Percentiles rank a stretch among this genome's conserved stretches.
Conservation (phyloP, 129 eudicot genomes). For the Flaveria bidentis region DNA sequence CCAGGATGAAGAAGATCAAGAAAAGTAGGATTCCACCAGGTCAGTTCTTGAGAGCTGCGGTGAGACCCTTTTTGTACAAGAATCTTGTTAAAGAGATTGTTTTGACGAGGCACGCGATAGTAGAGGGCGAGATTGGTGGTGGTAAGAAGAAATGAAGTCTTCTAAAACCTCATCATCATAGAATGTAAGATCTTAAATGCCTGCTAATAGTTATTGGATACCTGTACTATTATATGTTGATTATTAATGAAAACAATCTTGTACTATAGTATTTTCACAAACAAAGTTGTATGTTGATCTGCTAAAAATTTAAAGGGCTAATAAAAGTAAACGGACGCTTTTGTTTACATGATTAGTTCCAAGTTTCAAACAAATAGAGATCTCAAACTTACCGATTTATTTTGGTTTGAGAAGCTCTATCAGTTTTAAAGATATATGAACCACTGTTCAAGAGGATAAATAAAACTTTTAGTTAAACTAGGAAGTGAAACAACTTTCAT, state of each 20-base stretch:
- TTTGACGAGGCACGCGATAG: conserved; percentile 67
- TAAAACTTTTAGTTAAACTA: not conserved
- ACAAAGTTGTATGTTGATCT: too few relatives aligned
- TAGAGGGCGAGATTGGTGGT: conserved; percentile 81
- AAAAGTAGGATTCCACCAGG: conserved; percentile 90
- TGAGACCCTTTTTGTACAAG: conserved; percentile 85
- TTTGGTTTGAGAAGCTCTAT: not conserved
- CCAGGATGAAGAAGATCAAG: conserved; percentile 52
- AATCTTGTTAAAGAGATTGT: conserved; percentile 94
- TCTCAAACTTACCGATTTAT: not conserved
- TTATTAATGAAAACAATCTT: too few relatives aligned
- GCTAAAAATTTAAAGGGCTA: too few relatives aligned
- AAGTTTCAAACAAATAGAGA: too few relatives aligned
- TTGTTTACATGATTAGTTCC: too few relatives aligned
- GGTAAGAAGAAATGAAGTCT: conserved; percentile 49
- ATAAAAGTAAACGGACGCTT: too few relatives aligned
- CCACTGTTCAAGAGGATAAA: too few relatives aligned
- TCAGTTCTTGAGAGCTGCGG: conserved; percentile 78
- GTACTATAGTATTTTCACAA: too few relatives aligned
- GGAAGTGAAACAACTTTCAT: not conserved
- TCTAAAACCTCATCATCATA: conserved; percentile 1
- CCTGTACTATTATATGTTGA: not conserved
- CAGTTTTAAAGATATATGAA: too few relatives aligned
- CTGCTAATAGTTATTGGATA: not conserved
- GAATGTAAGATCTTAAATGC: not conserved